Percentiles rank a stretch among this genome's conserved stretches.
Conservation (phyloP, 1,284 basidiomycete species). For the Naganishia liquefaciens region DNA sequence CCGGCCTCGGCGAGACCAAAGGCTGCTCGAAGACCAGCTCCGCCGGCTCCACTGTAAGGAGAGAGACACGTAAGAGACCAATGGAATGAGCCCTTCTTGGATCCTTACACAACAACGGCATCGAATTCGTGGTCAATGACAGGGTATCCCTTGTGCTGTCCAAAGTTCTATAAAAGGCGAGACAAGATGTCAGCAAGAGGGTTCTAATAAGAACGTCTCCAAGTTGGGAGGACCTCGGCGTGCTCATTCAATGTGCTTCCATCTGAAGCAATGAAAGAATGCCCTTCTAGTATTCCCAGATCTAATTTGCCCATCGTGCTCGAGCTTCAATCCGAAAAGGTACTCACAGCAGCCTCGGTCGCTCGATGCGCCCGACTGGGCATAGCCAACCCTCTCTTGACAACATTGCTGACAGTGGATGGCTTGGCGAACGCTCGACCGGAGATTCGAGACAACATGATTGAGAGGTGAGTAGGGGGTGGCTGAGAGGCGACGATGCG, state of each 20-base stretch:
- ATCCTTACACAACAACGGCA: background rate
- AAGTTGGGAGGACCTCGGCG: no score
- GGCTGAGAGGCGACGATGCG: background rate
- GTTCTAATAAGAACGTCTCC: no score
- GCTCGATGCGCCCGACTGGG: conserved; percentile 49
- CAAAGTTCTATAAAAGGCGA: conserved; percentile 46
- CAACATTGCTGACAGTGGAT: conserved; percentile 12
- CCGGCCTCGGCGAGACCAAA: conserved; percentile 99
- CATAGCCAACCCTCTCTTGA: conserved; percentile 42
- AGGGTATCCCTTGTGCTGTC: conserved; percentile 65
- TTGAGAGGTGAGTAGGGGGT: background rate
- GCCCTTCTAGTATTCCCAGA: no score
- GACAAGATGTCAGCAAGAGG: background rate
- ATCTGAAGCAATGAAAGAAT: no score
- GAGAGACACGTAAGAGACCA: background rate
- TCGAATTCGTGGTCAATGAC: conserved; percentile 81
- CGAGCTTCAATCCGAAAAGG: background rate
- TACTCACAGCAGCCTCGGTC: conserved; percentile 50
- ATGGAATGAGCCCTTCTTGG: background rate
- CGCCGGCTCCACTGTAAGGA: conserved; percentile 72
- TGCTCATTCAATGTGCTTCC: no score
- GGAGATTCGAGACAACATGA: conserved; percentile 25
- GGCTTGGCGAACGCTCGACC: conserved; percentile 19
- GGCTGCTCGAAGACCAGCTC: conserved; percentile 95
- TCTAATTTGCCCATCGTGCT: background rate